Evolutionary conservation across 495 filamentous ascomycete genomes (phyloP), one percentile per base, ranked within the genome.

Genomic region (Cercophora scortea): DNA sequence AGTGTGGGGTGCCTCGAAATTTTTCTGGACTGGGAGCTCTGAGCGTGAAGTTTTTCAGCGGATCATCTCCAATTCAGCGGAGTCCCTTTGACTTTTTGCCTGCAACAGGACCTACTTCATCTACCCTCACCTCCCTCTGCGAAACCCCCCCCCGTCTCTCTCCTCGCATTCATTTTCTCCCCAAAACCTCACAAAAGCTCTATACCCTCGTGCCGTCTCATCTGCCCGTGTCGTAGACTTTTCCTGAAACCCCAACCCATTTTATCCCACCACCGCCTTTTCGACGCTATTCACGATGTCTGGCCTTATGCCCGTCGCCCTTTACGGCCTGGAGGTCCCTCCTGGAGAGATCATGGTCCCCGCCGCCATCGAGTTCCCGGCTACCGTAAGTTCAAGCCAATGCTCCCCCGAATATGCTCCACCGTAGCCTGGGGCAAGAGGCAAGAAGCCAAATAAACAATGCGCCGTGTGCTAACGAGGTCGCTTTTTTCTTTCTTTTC

Each of bases 311-410:
- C 88, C 90, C 61, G 82, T 94, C 60, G 88, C 87, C 65, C 78
- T 96, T 67, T 96, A 90, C 67, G 90, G 90, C 68, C 83, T 96
- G 43, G 81, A 87, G 71, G 86, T 96, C 67, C 88, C 89, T 55
- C 73, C 88, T 53, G 87, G 85, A 45, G 87, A 87, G 64, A 71
- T 84, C 56, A 68, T 91, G 65, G 76, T 94, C 50, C 84, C 87
- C 56, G 88, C 86, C 16, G 73, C 82, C 52, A 72, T 80, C n/a
- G 78, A 87, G 47, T 84, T 87, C 63, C 85, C 86, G 57, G 88
- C 88, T 43, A 87, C 87, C 68, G 90, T 96, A 70, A 75, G 90
- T 85, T 85, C 18, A 46, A 51, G 17, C 38, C 53, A 39, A 49
- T 44, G 17, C 25, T 40, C 11, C 53, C 16, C 39, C 46, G 10